A percentile compares a stretch with the other conserved stretches of the same genome.
Conservation (phyloP, 2,329 filamentous ascomycete genomes). For the Paecilomyces niveus region DNA sequence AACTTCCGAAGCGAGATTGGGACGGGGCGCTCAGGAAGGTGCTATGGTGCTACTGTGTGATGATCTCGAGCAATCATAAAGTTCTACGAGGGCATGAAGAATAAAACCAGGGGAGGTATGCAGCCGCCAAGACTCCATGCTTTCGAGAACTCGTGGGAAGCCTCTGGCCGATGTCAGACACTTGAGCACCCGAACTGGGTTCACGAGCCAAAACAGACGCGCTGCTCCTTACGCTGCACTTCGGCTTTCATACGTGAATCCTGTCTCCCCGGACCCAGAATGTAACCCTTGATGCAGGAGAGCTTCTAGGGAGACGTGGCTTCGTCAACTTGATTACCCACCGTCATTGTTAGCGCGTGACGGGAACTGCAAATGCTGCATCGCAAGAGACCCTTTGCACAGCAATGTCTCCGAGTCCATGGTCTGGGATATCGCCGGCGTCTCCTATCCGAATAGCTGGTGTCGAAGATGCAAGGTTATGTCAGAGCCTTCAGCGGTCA, state of each 20-base stretch:
- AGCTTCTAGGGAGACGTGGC: not conserved
- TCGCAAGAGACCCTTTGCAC: not conserved
- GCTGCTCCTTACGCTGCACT: too few relatives aligned
- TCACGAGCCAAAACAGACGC: too few relatives aligned
- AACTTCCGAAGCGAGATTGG: too few relatives aligned
- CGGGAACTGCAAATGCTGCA: not conserved
- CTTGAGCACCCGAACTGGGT: too few relatives aligned
- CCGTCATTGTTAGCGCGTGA: not conserved
- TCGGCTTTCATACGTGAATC: not conserved
- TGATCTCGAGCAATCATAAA: too few relatives aligned
- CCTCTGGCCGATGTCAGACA: too few relatives aligned
- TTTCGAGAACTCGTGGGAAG: too few relatives aligned
- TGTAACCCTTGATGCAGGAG: not conserved
- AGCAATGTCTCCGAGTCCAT: not conserved
- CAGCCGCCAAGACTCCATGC: too few relatives aligned
- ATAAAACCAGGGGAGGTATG: too few relatives aligned
- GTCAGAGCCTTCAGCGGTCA: not conserved
- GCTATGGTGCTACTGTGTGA: too few relatives aligned
- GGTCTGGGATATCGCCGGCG: not conserved
- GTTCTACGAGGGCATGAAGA: too few relatives aligned
- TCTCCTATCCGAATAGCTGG: not conserved
- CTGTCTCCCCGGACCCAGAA: not conserved
- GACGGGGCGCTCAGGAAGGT: too few relatives aligned
- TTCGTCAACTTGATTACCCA: not conserved
- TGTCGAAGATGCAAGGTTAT: not conserved